phyloP scores from a whole-genome alignment of 2,329 filamentous ascomycete genomes.

The Orbilia javanica region DNA sequence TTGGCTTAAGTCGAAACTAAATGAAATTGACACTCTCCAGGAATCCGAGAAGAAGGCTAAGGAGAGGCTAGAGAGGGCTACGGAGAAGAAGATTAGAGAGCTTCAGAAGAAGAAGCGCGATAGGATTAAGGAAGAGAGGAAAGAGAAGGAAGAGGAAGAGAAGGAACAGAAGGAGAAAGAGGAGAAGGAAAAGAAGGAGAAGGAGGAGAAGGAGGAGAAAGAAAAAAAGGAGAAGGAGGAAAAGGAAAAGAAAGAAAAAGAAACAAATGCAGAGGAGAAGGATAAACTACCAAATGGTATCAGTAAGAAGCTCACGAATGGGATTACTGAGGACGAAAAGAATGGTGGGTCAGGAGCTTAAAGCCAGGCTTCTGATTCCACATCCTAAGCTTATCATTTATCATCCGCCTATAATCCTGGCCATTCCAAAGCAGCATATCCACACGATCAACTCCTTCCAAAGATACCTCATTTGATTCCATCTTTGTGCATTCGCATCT shows the following conservation, averaged over 20 bases:
- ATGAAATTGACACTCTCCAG: slow-evolving; percentile 74
- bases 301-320: slow-evolving; percentile 40
- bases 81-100: slow-evolving; percentile 64
- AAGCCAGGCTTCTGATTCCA: neutral
- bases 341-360: neutral
- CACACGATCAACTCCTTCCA: neutral
- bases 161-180: slow-evolving; percentile 68
- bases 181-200: slow-evolving; percentile 69
- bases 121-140: slow-evolving; percentile 68
- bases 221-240: slow-evolving; percentile 63
- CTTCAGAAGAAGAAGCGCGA: slow-evolving; percentile 64
- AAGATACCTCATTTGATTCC: neutral
- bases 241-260: slow-evolving; percentile 63
- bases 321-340: slow-evolving; percentile 33
- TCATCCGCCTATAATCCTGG: neutral
- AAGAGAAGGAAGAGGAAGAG: slow-evolving; percentile 66
- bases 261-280: slow-evolving; percentile 66
- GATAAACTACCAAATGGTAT: slow-evolving; percentile 61
- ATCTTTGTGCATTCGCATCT: neutral
- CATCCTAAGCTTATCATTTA: neutral
- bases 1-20: slow-evolving; percentile 69
- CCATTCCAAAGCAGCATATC: neutral
- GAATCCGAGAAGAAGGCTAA: slow-evolving; percentile 79
- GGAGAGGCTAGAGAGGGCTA: slow-evolving; percentile 67
- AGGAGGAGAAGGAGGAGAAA: slow-evolving; percentile 65